Percentiles rank a stretch among this genome's conserved stretches.
Evolutionary conservation across 2,329 filamentous ascomycete species (phyloP).

Genomic region (Fonsecaea multimorphosa): DNA sequence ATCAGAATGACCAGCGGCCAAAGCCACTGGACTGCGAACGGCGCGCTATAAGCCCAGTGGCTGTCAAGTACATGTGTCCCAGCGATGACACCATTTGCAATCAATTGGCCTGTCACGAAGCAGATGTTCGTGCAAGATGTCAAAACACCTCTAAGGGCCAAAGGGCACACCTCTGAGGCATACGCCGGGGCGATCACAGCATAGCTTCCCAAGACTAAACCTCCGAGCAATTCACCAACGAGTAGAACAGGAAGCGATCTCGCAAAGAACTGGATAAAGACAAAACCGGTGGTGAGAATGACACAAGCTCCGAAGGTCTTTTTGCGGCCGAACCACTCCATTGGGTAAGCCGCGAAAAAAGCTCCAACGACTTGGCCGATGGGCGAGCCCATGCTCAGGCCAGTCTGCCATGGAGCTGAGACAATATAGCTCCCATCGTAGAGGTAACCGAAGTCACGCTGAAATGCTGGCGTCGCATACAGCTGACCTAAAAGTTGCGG

Average conservation of each 20-base stretch:
- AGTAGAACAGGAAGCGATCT: constrained; percentile 49
- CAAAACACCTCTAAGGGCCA: constrained; percentile 56
- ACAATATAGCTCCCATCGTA: constrained; percentile 52
- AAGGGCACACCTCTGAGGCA: constrained; percentile 51
- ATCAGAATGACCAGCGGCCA: constrained; percentile 48
- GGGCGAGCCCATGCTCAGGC: constrained; percentile 59
- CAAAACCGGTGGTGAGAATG: constrained; percentile 34
- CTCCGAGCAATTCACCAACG: constrained; percentile 55
- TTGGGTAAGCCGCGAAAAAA: constrained; percentile 46
- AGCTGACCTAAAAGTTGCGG: constrained; percentile 69
- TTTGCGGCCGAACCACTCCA: constrained; percentile 48
- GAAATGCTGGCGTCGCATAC: constrained; percentile 65
- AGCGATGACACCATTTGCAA: constrained; percentile 46
- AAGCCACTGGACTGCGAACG: constrained; percentile 55
- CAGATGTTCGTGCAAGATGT: constrained; percentile 60
- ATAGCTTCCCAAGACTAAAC: constrained; percentile 57
- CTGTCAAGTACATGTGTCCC: constrained; percentile 43
- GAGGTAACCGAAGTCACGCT: constrained; percentile 61
- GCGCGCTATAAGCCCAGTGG: constrained; percentile 53
- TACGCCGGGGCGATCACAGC: constrained; percentile 57
- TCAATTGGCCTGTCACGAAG: constrained; percentile 49
- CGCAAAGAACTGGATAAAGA: constrained; percentile 44
- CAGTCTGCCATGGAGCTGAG: constrained; percentile 67
- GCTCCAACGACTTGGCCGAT: constrained; percentile 56
- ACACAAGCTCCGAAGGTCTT: constrained; percentile 38